These are phyloP conservation scores for Stephanodiscus minutulus DNA, from an alignment of 108 stramenopile species.

Conservation along the genomic window DNA sequence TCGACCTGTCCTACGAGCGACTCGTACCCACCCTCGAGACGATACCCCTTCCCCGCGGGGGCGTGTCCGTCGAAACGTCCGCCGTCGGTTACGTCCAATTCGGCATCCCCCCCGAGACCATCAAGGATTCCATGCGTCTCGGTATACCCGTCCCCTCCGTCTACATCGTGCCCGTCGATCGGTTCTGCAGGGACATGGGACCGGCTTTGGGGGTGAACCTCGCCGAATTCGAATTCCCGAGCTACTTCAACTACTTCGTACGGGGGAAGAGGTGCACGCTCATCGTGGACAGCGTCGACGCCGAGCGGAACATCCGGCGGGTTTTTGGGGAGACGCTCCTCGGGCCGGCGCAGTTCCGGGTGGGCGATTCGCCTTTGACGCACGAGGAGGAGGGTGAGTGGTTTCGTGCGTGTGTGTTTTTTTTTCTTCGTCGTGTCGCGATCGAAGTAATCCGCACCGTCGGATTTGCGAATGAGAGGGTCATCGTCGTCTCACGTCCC, in stretches of 20 bases:
- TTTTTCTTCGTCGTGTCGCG: too few relatives aligned
- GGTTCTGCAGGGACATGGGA: conserved; percentile 90
- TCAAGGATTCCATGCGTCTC: conserved; percentile 92
- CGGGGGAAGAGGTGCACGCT: conserved; percentile 83
- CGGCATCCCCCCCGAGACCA: conserved; percentile 95
- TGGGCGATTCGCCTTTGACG: conserved; percentile 51
- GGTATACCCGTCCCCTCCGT: conserved; percentile 83
- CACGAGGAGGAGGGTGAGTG: conserved; percentile 56
- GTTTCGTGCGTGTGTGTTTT: too few relatives aligned
- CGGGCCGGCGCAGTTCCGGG: conserved; percentile 77
- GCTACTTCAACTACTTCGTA: conserved; percentile 95
- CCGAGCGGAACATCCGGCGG: conserved; percentile 78
- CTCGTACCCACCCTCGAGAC: conserved; percentile 64
- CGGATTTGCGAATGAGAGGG: too few relatives aligned
- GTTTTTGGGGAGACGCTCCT: conserved; percentile 87
- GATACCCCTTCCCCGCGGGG: conserved; percentile 80
- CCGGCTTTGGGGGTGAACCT: conserved; percentile 91
- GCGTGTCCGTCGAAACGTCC: conserved; percentile 75
- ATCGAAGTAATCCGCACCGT: too few relatives aligned
- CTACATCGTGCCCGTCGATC: conserved; percentile 91
- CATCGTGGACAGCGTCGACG: conserved; percentile 81
- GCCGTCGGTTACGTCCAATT: conserved; percentile 86
- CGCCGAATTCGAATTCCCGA: conserved; percentile 96
- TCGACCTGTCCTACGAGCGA: conserved; percentile 56
- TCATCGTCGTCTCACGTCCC: too few relatives aligned